Evolutionary conservation across 306 rosid species (phyloP).

Genomic region (Quercus rubra): DNA sequence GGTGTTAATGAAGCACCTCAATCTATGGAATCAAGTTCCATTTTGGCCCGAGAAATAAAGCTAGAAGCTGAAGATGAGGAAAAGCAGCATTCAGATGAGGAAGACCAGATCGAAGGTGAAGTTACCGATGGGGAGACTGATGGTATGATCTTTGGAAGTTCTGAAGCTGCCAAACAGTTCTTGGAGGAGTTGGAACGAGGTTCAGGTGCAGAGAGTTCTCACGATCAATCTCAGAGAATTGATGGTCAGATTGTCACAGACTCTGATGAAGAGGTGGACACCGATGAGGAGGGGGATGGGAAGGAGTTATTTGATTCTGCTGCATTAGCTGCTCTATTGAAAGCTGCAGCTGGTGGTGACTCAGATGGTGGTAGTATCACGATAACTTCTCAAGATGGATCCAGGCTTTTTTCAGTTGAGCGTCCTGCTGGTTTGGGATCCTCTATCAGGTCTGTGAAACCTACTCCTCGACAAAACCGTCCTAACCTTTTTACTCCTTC

Average conservation of each 20-base stretch:
- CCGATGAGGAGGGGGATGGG: slow-evolving; percentile 82
- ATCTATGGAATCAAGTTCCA: slow-evolving; percentile 20
- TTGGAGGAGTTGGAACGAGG: slow-evolving; percentile 67
- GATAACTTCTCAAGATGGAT: slow-evolving; percentile 79
- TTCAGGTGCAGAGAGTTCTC: slow-evolving; percentile 51
- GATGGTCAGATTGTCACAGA: slow-evolving; percentile 92
- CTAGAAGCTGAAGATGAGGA: slow-evolving; percentile 36
- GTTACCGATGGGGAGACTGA: slow-evolving; percentile 56
- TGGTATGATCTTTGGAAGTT: slow-evolving; percentile 57
- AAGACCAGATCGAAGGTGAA: slow-evolving; percentile 42
- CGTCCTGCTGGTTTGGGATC: slow-evolving; percentile 98
- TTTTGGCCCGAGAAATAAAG: slow-evolving; percentile 17
- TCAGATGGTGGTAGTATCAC: slow-evolving; percentile 77
- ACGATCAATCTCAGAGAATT: slow-evolving; percentile 52
- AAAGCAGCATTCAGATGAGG: slow-evolving; percentile 25
- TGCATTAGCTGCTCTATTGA: slow-evolving; percentile 90
- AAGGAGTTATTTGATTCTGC: slow-evolving; percentile 91
- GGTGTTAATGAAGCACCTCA: slow-evolving; percentile 16
- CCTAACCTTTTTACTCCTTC: slow-evolving; percentile 48
- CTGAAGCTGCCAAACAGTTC: slow-evolving; percentile 61
- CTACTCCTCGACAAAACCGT: slow-evolving; percentile 54
- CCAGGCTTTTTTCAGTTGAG: slow-evolving; percentile 91
- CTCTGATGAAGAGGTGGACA: slow-evolving; percentile 81
- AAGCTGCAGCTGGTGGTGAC: slow-evolving; percentile 77
- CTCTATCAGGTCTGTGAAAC: slow-evolving; percentile 68